Base-by-base conservation (phyloP, 225 moss, liverwort and hornwort genomes). In the Bryoerythrophyllum caledonicum region DNA sequence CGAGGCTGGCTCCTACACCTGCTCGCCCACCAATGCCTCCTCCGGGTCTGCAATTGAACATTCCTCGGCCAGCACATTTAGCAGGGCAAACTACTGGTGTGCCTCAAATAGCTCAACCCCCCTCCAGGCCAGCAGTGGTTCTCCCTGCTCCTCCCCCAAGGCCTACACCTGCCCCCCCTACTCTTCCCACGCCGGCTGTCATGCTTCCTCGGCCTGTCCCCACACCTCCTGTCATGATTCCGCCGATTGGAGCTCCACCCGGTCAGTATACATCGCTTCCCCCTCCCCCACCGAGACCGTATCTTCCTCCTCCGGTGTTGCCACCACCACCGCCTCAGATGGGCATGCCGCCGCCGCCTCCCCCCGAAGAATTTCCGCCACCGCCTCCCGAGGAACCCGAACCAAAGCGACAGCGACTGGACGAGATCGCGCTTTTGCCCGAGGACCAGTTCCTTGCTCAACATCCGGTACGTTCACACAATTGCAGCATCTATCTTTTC, bases 371-470 rank as follows among this genome's bases (percentile, higher is more conserved):
- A 83, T 85, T 85, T 16, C 97, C 97, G 38, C 97, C 97, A 13
- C 97, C 95, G 38, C 99, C 99, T 54, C 99, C 99, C 37, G 99
- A 99, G 78, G 99, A 99, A 43, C 99, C 95, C 66, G 99, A 99
- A 79, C 95, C 99, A 8, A 99, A 99, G 82, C 90, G 99, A 67
- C 99, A 95, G 74, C 95, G 95, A 84, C 72, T 93, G 23, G 95
- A 99, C 65, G 99, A 99, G 68, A 75, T 91, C 48, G 78, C 71
- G 44, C 92, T 90, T 66, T 80, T 99, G 60, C 99, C 93, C 4
- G 99, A 99, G 81, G 99, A 99, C 76, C 93, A 95, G 65, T 99
- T 95, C 73, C 95, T 99, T 79, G 93, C 95, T 56, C 93, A 99
- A 81, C 95, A 99, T 88, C 99, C 99, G 86, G 97, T 99, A 91